Conservation (phyloP, 1,139 yeast species). For the Geotrichum carabidarum region DNA sequence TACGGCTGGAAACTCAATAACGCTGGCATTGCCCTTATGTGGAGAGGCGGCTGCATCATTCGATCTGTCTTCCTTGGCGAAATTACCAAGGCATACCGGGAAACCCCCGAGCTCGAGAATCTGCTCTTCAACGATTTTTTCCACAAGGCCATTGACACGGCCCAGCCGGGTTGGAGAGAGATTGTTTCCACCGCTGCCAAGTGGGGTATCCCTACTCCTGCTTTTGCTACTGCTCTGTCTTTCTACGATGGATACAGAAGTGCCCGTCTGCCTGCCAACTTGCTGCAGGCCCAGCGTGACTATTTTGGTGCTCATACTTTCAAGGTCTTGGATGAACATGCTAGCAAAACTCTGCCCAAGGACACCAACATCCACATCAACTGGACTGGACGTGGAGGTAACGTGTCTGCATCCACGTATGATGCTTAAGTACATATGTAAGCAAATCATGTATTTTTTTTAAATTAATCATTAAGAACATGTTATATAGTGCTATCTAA, state of each 20-base stretch:
- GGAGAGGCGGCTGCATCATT: slow-evolving; percentile 99
- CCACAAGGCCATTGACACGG: slow-evolving; percentile 83
- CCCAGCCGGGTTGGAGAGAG: slow-evolving; percentile 94
- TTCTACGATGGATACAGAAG: slow-evolving; percentile 99
- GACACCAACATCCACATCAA: slow-evolving; percentile 86
- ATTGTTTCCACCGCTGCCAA: slow-evolving; percentile 72
- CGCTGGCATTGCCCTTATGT: slow-evolving; percentile 98
- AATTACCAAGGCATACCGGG: slow-evolving; percentile 93
- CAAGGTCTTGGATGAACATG: slow-evolving; percentile 85
- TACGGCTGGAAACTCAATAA: slow-evolving; percentile 96
- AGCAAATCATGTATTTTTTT: not conserved
- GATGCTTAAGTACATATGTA: slow-evolving; percentile 53
- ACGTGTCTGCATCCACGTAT: slow-evolving; percentile 90
- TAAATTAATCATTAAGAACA: not conserved
- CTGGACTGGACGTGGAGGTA: slow-evolving; percentile 99
- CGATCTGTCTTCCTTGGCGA: slow-evolving; percentile 97
- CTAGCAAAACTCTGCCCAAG: slow-evolving; percentile 67
- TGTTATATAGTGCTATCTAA: not conserved
- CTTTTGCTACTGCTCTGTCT: slow-evolving; percentile 92
- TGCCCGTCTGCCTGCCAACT: slow-evolving; percentile 90
- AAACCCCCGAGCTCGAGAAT: slow-evolving; percentile 89
- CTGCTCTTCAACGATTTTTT: slow-evolving; percentile 94
- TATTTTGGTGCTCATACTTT: slow-evolving; percentile 99
- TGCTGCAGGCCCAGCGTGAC: slow-evolving; percentile 98
- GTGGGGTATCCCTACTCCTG: slow-evolving; percentile 95